Evolutionary conservation across 371 early-diverging fungal species (phyloP), one percentile per base, ranked within the genome.

Genomic region (Syncephalastrum contaminatum): DNA sequence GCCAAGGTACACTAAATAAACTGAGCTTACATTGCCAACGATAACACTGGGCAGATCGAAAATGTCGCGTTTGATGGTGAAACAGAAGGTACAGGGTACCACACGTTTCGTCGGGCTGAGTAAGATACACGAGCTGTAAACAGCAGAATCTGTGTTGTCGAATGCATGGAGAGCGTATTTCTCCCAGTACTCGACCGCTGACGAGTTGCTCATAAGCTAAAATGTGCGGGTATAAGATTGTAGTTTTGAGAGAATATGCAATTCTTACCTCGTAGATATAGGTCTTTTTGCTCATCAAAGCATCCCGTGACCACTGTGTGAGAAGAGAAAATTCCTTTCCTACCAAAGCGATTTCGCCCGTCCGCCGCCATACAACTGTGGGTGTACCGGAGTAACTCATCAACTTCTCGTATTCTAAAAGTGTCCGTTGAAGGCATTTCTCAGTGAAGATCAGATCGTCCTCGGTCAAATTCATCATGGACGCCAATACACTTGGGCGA

Each of bases 401-500:
- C 41, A 92, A 72, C 60, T 92, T 91, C 60, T 92, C 94, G 61
- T 85, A 91, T 77, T 94, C 94, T 85, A 84, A 68, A 62, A 92
- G 64, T 4, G 91, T 91, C 25, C 94, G 81, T 65, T 94, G 95
- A 57, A 96, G 87, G 67, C 94, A 92, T 67, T 94, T 92, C 69
- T 96, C 96, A 82, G 93, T 92, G 62, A 94, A 94, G 13, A 94
- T 75, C 66, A 96, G 73, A 65, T 96, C 96, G 54, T 94, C 93
- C 51, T 89, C 89, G 1, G 93, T 91, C 54, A 96, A 73, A 63
- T 92, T 89, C 87, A 91, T 91, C 79, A 94, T 90, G 53, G 90
- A 82, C 4, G 94, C 92, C 55, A 96, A 89, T 54, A 94, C 91
- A 12, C 91, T 90, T 20, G 95, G 96, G 24, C 96, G 85, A 73